Evolutionary conservation across 345 rosid species (phyloP), one percentile per base, ranked within the genome.

Genomic region (Eucalyptus lansdowneana): DNA sequence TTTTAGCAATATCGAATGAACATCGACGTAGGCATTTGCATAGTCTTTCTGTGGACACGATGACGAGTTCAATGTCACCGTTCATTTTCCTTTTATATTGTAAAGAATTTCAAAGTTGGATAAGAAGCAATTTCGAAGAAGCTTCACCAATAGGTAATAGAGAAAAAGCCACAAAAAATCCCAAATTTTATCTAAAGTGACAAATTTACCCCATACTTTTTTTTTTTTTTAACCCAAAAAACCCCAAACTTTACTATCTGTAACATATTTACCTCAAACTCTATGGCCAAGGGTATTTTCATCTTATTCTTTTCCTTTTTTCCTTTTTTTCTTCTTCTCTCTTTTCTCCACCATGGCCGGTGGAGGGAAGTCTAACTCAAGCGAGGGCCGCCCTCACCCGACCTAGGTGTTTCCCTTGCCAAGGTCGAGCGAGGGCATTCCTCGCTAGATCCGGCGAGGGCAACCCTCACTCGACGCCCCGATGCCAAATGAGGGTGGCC

Each of bases 161-260:
- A 19, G 25, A 53, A 53, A 53, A 53, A 1, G 10, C 11, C 11
- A 53, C 6, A 2, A 0, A 19, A 53, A 53, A 53, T 19, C 0
- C 10, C 24, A 0, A 19, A 53, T 0, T 53, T 53, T 53, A 2
- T 0, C 0, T 0, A 19, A 53, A 53, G 5, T 53, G 56, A 53
- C 0, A 42, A 42, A 42, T 6, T 42, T 42, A 42, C 42, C 42
- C 42, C 42, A 42, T 1, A 42, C 42, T 42, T 42, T 42, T 42
- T 40, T 42, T 42, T 40, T 51, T 51, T 51, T 51, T 1, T 34
- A 34, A 53, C 1, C 1, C 5, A 19, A 53, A 53, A 53, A 53
- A 53, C 0, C 25, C 25, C 5, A 19, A 53, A 53, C 11, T 53
- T 53, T 53, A 8, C 1, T 53, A 8, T 19, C 11, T 2, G 1